Conservation (phyloP, 352 stramenopile genomes). For the Phytophthora idaei region DNA sequence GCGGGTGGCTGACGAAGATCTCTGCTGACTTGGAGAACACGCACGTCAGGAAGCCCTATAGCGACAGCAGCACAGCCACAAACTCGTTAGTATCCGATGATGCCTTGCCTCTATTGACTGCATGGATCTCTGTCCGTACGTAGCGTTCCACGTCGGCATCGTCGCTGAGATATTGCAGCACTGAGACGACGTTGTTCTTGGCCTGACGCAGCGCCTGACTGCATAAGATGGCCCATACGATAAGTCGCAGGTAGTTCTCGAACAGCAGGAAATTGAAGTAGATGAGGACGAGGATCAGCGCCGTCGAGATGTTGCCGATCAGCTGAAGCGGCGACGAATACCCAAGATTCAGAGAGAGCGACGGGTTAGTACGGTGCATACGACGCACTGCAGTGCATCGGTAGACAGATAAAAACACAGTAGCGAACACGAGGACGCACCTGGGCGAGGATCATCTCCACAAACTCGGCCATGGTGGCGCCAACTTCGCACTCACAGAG, state of each 20-base stretch:
- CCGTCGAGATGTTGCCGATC: conserved; percentile 88
- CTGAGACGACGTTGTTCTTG: conserved; percentile 85
- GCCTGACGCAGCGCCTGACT: conserved; percentile 85
- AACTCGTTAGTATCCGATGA: conserved; percentile 5
- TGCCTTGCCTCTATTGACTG: not conserved
- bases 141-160: conserved; percentile 71
- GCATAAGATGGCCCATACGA: conserved; percentile 88
- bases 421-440: conserved; percentile 31
- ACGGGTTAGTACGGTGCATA: not conserved
- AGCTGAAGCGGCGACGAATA: conserved; percentile 42
- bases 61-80: conserved; percentile 10
- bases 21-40: conserved; percentile 80
- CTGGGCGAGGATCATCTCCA: conserved; percentile 86
- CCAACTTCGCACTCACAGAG: not conserved
- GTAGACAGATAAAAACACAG: conserved; percentile 1
- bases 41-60: conserved; percentile 76
- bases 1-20: conserved; percentile 79
- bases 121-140: conserved; percentile 1
- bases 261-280: conserved; percentile 93
- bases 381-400: not conserved
- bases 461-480: conserved; percentile 72
- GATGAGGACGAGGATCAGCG: conserved; percentile 83
- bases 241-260: conserved; percentile 88
- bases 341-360: not conserved
- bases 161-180: conserved; percentile 87